Base-by-base conservation (phyloP, 2,329 filamentous ascomycete species). In the Pseudopyricularia javanii region DNA sequence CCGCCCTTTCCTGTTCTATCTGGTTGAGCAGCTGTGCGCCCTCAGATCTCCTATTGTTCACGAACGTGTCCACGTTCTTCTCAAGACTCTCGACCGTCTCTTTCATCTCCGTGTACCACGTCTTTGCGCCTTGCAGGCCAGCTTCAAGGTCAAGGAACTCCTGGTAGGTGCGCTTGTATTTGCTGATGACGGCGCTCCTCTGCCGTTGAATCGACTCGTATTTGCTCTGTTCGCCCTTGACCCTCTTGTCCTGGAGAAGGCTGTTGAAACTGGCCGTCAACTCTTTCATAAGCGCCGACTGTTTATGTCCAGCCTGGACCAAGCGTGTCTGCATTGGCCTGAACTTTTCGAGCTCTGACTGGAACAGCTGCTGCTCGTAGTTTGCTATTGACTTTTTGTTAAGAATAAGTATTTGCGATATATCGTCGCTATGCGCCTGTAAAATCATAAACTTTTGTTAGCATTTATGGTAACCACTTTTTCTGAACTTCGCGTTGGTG, bases 341-440 rank as follows among this genome's bases (percentile, higher is more conserved):
- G 70, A 96, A 98, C 67, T 98, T 98, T 68, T 97, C 91, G n/a
- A 98, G 76, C 67, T 98, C 93, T 15, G 89, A 83, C 65, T 96
- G 87, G 70, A 98, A 98, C 3, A 98, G 78, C 62, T 95, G 89
- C 12, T 77, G 84, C 66, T 98, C 93, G 62, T 93, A 91, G 62
- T 89, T 95, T 20, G 89, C 79, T 62, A 97, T 91, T 2, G 89
- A 86, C 69, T 97, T 98, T 66, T 97, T 97, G 75, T 98, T 98
- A 55, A 98, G 73, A 53, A 98, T 98, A 55, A 98, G 75, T 12
- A 97, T 91, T 63, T 95, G 93, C 5, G 91, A 96, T 57, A 98
- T 98, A 62, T 98, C 94, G 63, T 98, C 94, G 59, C 86, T 89
- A 69, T 95, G 91, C 52, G 91, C 85, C 91, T 96, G 52, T 9